phyloP scores from a whole-genome alignment of 139 green algal genomes.

The Chlamydomonas sp. region DNA sequence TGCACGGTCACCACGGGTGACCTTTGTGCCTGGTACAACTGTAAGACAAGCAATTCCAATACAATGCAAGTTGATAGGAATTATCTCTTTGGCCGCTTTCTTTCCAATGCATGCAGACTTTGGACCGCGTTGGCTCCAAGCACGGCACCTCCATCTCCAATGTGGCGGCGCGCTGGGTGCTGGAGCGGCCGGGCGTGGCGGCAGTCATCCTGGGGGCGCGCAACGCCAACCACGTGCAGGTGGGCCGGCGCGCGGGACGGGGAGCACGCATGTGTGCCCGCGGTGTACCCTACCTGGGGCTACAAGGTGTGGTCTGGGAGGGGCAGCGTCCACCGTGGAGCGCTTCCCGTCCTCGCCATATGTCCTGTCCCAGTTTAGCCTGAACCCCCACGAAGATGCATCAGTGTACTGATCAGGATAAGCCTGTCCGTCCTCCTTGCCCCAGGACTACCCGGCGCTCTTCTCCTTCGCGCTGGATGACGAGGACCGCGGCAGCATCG shows the following conservation, averaged over 20 bases:
- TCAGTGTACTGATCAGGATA: too few relatives aligned
- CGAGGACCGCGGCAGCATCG: conserved; percentile 67
- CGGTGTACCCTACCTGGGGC: background rate
- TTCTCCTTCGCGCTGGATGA: conserved; percentile 76
- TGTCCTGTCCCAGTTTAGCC: too few relatives aligned
- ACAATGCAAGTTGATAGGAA: background rate
- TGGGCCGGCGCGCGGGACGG: conserved; percentile 34
- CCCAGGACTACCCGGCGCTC: conserved; percentile 69
- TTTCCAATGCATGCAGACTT: conserved; percentile 19
- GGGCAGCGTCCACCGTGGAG: background rate
- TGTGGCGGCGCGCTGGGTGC: conserved; percentile 84
- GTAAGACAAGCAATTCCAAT: background rate
- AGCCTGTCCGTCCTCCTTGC: conserved; percentile 33
- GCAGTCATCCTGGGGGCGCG: conserved; percentile 81
- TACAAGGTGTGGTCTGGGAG: background rate
- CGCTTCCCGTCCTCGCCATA: too few relatives aligned
- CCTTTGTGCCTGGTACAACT: background rate
- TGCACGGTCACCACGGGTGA: too few relatives aligned
- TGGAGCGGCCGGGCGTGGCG: conserved; percentile 68
- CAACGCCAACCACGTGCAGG: conserved; percentile 72
- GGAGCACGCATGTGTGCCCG: background rate
- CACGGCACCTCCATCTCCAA: conserved; percentile 78
- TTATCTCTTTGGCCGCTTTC: too few relatives aligned
- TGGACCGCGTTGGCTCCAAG: conserved; percentile 59
- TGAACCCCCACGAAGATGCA: too few relatives aligned